phyloP scores from a whole-genome alignment of 306 rosid species.

The Dryas alaskensis region DNA sequence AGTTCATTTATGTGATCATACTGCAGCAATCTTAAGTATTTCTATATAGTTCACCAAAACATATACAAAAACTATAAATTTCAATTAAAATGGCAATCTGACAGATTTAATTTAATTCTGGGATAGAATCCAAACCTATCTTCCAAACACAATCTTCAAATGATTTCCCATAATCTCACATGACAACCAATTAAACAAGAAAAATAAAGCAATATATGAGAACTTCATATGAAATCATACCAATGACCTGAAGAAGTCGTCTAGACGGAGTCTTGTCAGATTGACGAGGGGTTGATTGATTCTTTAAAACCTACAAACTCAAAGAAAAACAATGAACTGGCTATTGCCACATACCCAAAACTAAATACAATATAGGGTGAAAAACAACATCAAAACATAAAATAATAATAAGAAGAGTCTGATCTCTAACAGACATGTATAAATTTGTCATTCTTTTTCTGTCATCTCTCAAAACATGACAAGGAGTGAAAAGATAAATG shows the following conservation, averaged over 20 bases:
- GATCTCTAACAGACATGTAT: not conserved
- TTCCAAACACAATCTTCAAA: not conserved
- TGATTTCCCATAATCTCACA: not conserved
- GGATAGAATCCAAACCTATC: not conserved
- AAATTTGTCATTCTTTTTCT: not conserved
- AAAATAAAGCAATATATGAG: not conserved
- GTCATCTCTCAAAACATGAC: not conserved
- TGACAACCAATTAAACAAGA: not conserved
- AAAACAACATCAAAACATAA: slow-evolving; percentile 4
- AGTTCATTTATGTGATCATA: no score
- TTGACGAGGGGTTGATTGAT: slow-evolving; percentile 64
- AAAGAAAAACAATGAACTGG: slow-evolving; percentile 25
- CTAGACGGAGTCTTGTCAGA: slow-evolving; percentile 59
- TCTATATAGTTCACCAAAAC: not conserved
- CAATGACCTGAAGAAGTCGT: slow-evolving; percentile 90
- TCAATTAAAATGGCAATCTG: not conserved
- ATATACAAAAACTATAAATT: not conserved
- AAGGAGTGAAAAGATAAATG: not conserved
- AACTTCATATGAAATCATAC: slow-evolving; percentile 48
- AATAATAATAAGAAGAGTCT: not conserved
- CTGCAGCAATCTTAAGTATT: not conserved
- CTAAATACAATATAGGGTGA: slow-evolving; percentile 14
- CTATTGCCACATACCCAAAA: slow-evolving; percentile 17
- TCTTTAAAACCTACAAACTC: slow-evolving; percentile 58
- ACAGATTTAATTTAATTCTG: not conserved